Conservation (phyloP, 768 basidiomycete species). For the Lentinus tigrinus region DNA sequence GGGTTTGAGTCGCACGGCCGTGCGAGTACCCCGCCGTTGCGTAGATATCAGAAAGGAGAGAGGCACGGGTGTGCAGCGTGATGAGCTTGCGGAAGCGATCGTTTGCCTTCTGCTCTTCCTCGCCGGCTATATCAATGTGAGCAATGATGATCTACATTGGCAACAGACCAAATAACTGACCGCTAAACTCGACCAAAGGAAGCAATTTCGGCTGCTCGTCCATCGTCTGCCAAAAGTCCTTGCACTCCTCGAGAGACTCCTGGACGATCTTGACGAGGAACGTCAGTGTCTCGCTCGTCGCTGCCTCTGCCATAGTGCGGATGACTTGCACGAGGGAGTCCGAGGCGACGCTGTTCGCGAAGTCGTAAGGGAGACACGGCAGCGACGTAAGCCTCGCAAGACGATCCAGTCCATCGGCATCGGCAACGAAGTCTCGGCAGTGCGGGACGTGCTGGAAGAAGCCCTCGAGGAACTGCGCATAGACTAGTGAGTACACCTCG, state of each 20-base stretch:
- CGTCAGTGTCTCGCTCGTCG: slow-evolving; percentile 71
- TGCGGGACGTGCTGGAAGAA: slow-evolving; percentile 90
- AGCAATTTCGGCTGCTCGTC: slow-evolving; percentile 59
- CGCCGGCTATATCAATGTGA: slow-evolving; percentile 31
- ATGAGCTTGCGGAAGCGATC: slow-evolving; percentile 69
- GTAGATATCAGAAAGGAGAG: slow-evolving; percentile 85
- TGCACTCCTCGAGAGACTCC: slow-evolving; percentile 65
- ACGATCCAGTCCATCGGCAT: slow-evolving; percentile 68
- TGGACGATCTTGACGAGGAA: slow-evolving; percentile 72
- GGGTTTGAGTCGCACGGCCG: slow-evolving; percentile 68
- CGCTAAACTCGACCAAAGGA: slow-evolving; percentile 60
- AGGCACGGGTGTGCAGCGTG: slow-evolving; percentile 74
- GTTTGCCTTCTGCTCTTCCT: slow-evolving; percentile 48
- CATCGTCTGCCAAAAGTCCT: slow-evolving; percentile 63
- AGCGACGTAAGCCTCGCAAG: slow-evolving; percentile 77
- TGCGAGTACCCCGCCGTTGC: slow-evolving; percentile 80
- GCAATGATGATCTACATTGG: not conserved
- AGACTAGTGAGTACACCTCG: slow-evolving; percentile 2
- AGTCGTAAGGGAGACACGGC: slow-evolving; percentile 88
- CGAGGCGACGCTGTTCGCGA: slow-evolving; percentile 79
- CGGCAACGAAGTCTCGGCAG: slow-evolving; percentile 83
- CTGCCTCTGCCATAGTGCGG: slow-evolving; percentile 84
- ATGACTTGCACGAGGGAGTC: slow-evolving; percentile 88
- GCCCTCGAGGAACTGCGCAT: slow-evolving; percentile 81
- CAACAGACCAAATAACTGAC: slow-evolving; percentile 4